A percentile compares a stretch with the other conserved stretches of the same genome.
These are phyloP conservation scores for Ceratobasidium sp. DNA, from an alignment of 1,284 basidiomycete species.

Conservation along the genomic window DNA sequence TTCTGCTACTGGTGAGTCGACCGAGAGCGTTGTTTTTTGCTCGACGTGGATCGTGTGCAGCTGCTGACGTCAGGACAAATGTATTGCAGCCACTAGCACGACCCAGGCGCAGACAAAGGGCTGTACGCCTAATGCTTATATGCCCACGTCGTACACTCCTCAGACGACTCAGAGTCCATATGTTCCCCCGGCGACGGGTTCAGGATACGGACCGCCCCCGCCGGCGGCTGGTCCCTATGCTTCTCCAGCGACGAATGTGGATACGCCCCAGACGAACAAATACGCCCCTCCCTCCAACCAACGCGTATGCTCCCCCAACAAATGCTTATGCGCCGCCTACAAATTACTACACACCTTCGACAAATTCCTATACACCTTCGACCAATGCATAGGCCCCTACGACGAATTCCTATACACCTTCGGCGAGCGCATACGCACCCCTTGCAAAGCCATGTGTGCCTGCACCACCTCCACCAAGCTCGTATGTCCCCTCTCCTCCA, in stretches of 20 bases:
- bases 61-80: conserved; percentile 8
- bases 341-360: conserved; percentile 44
- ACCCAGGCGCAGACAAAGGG: conserved; percentile 21
- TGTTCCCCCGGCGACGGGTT: conserved; percentile 14
- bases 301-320: conserved; percentile 53
- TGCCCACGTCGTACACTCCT: conserved; percentile 12
- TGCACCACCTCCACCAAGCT: conserved; percentile 33
- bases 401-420: conserved; percentile 46
- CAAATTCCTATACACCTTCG: conserved; percentile 45
- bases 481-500: conserved; percentile 55
- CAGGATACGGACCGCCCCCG: conserved; percentile 29
- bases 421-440: conserved; percentile 41
- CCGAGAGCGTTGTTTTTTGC: no score
- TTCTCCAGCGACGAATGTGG: conserved; percentile 45
- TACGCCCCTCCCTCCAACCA: conserved; percentile 50
- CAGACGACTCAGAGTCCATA: conserved; percentile 25
- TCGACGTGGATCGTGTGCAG: background rate
- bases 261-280: conserved; percentile 48
- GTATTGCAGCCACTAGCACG: conserved; percentile 7
- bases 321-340: conserved; percentile 22
- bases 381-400: conserved; percentile 50
- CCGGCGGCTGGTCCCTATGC: conserved; percentile 52
- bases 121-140: conserved; percentile 42
- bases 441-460: conserved; percentile 40
- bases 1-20: conserved; percentile 28